Conservation (phyloP, 202 grass and related monocot species). For the Tripidium arundinaceum region DNA sequence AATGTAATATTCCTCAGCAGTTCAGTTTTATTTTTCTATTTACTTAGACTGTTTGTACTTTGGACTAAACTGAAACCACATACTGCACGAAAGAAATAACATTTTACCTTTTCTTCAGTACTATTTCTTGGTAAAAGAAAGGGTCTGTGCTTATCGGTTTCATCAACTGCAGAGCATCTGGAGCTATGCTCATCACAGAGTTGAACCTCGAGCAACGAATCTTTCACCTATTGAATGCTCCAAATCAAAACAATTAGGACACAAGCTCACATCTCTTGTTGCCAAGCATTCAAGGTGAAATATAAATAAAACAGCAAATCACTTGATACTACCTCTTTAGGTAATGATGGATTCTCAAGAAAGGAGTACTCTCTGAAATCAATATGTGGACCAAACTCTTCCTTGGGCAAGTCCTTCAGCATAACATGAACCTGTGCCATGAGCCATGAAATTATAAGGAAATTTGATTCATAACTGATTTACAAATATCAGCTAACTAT, state of each 20-base stretch:
- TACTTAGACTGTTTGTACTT: neutral
- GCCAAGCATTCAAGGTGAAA: constrained; percentile 8
- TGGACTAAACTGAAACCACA: constrained; percentile 7
- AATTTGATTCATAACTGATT: neutral
- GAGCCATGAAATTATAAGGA: constrained; percentile 16
- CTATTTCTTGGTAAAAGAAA: constrained; percentile 73
- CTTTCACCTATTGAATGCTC: constrained; percentile 61
- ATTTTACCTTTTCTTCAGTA: constrained; percentile 75
- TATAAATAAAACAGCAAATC: neutral
- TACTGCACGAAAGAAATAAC: constrained; percentile 14
- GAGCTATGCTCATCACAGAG: constrained; percentile 55
- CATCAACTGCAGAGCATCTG: constrained; percentile 47
- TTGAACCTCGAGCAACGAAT: constrained; percentile 66
- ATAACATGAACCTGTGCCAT: constrained; percentile 78
- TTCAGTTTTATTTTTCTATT: constrained; percentile 17
- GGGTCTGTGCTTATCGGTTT: constrained; percentile 36
- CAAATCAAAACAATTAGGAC: constrained; percentile 39
- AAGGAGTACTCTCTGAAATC: constrained; percentile 96
- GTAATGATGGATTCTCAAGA: constrained; percentile 83
- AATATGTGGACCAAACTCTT: constrained; percentile 78
- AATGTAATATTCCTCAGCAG: neutral
- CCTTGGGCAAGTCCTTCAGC: constrained; percentile 69
- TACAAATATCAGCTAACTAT: constrained; percentile 12
- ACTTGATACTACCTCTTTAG: constrained; percentile 56
- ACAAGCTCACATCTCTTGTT: constrained; percentile 3